Evolutionary conservation across 352 stramenopile genomes (phyloP), one percentile per base, ranked within the genome.

Genomic region (Globisporangium apiculatum): DNA sequence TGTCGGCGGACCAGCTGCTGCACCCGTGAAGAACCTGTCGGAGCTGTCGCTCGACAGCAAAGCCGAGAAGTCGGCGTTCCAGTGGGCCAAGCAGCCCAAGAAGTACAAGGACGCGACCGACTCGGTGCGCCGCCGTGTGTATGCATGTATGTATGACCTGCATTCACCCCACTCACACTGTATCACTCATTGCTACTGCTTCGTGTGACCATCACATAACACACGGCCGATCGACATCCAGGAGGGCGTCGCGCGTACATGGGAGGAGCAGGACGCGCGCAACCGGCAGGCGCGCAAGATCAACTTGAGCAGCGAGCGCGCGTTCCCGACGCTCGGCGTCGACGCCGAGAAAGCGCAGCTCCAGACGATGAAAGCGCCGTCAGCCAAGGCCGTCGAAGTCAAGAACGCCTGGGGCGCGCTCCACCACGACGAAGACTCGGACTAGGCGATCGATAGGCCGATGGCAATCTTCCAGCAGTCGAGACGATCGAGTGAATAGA

Each of bases 41-140:
- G 79, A 91, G 12, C 72, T 91, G 48, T 75, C 67, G 48, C 54
- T 89, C 36, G 73, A 65, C 56, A 68, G 67, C 48, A 87, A 87
- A 66, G 57, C 76, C 35, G 72, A 85, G 42, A 79, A 84, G 57
- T 7, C 60, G 24, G 46, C 73, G 4, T 91, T 89, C 64, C 79
- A 89, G 60, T 92, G 82, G 79, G 76, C 82, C 49, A 92, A 92
- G 67, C 79, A 92, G 69, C 82, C 77, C 31, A 92, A 92, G 58
- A 92, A 92, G 68, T 90, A 89, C 72, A 92, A 89, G 64, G 79
- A 85, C 43, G 5, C 60, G 49, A 58, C 65, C 43, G 76, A 80
- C 8, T 69, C 73, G 63, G 71, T 83, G 41, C 47, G 58, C 64
- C 7, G 4, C 10, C 18, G 12, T 54, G n/a, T 42, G 8, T 45